phyloP scores from a whole-genome alignment of 1,284 basidiomycete species.

The Leccinum huronense region DNA sequence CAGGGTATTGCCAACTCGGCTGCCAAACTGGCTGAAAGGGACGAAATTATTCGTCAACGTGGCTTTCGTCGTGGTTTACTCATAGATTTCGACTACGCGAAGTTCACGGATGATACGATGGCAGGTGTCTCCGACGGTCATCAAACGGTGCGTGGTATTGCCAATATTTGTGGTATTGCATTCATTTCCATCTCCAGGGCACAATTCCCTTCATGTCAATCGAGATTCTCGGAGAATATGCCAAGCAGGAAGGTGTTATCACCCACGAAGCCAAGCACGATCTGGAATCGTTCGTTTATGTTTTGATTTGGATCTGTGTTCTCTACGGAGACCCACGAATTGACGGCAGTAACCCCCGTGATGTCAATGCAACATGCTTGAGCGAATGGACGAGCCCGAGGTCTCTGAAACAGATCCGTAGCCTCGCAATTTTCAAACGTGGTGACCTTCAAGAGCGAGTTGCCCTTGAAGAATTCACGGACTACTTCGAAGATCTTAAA shows the following conservation, averaged over 20 bases:
- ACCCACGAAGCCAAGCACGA: neutral
- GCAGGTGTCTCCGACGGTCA: neutral
- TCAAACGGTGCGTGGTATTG: neutral
- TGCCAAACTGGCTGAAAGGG: neutral
- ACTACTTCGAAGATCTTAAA: neutral
- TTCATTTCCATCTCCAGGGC: neutral
- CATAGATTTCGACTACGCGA: neutral
- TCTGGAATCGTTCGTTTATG: neutral
- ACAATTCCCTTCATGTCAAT: neutral
- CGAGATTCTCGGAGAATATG: neutral
- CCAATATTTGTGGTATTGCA: neutral
- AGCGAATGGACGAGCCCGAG: neutral
- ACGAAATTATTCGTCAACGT: neutral
- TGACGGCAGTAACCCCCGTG: neutral
- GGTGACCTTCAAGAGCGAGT: neutral
- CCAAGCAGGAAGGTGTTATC: neutral
- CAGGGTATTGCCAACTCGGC: no score
- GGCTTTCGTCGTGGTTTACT: neutral
- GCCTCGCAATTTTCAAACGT: neutral
- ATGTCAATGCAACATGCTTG: neutral
- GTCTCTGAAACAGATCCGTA: neutral
- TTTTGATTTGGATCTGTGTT: neutral
- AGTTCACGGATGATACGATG: neutral
- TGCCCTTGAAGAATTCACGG: neutral
- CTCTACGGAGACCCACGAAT: neutral